These are phyloP conservation scores for Colletotrichum navitas DNA, from an alignment of 2,329 filamentous ascomycete species.

Conservation along the genomic window DNA sequence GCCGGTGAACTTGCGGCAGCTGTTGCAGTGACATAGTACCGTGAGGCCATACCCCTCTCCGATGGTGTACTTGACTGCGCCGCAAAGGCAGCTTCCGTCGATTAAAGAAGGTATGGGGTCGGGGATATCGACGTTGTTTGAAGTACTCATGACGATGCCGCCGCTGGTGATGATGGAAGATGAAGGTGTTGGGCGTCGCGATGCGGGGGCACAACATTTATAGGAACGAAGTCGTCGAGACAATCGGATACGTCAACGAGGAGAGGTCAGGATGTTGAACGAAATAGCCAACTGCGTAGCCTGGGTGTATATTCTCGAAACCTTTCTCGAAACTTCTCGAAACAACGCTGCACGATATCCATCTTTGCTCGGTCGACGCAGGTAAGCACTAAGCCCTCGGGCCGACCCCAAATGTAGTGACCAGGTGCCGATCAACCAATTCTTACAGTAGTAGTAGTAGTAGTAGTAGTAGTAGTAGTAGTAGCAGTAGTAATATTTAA, in stretches of 20 bases:
- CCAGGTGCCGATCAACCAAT: neutral
- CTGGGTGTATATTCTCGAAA: neutral
- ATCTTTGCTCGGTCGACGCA: too few species aligned
- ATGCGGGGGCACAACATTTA: neutral
- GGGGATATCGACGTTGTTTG: neutral
- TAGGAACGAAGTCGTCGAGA: neutral
- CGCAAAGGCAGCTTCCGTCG: constrained; percentile 10
- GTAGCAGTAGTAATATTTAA: too few species aligned
- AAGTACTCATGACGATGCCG: neutral
- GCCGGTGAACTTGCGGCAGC: constrained; percentile 20
- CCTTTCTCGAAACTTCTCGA: neutral
- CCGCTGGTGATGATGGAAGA: neutral
- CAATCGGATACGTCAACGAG: neutral
- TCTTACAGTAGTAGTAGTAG: too few species aligned
- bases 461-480: too few species aligned
- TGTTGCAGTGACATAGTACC: constrained; percentile 22
- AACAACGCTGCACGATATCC: neutral
- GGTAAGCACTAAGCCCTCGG: neutral
- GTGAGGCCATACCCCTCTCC: neutral
- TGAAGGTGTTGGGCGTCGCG: neutral
- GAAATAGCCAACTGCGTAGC: neutral
- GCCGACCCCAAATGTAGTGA: neutral
- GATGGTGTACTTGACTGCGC: constrained; percentile 9
- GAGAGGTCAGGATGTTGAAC: neutral
- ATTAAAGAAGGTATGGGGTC: neutral